Percentiles rank a stretch among this genome's conserved stretches.
These are phyloP conservation scores for Suillus subluteus DNA, from an alignment of 768 basidiomycete genomes.

Conservation along the genomic window DNA sequence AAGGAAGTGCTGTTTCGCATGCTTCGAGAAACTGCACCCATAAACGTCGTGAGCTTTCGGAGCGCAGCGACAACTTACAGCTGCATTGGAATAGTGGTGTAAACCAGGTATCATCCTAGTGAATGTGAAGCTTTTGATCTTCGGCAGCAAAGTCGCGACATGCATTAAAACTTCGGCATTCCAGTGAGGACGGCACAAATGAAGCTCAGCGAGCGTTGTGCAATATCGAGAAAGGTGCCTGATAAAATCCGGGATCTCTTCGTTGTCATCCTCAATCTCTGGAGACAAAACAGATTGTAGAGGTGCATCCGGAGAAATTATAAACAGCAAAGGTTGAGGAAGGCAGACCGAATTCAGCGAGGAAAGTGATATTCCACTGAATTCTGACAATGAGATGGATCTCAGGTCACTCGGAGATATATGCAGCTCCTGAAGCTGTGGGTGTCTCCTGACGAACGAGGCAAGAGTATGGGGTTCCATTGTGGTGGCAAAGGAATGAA, in stretches of 20 bases:
- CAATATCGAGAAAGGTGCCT: neutral
- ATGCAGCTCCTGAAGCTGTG: conserved; percentile 6
- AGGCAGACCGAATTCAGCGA: neutral
- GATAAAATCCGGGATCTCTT: neutral
- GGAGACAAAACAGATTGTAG: conserved; percentile 1
- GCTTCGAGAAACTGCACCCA: conserved; percentile 5
- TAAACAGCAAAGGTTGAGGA: conserved; percentile 8
- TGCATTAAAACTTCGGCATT: neutral
- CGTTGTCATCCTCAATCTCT: conserved; percentile 10
- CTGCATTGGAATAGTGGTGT: neutral
- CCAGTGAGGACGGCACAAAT: conserved; percentile 4
- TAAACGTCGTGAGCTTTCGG: neutral
- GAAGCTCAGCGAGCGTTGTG: conserved; percentile 3
- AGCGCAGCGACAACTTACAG: neutral
- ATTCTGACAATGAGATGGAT: conserved; percentile 1
- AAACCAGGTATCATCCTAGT: neutral
- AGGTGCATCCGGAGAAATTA: conserved; percentile 11
- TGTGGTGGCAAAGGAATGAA: conserved; percentile 9
- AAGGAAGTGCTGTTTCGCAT: conserved; percentile 2
- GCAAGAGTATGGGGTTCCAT: conserved; percentile 9
- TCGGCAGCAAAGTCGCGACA: conserved; percentile 3
- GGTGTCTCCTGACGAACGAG: conserved; percentile 11
- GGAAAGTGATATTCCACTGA: conserved; percentile 9
- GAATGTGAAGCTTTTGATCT: neutral
- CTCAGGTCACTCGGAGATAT: conserved; percentile 4